Conservation (phyloP, 2,329 filamentous ascomycete species). For the Beauveria medogensis region DNA sequence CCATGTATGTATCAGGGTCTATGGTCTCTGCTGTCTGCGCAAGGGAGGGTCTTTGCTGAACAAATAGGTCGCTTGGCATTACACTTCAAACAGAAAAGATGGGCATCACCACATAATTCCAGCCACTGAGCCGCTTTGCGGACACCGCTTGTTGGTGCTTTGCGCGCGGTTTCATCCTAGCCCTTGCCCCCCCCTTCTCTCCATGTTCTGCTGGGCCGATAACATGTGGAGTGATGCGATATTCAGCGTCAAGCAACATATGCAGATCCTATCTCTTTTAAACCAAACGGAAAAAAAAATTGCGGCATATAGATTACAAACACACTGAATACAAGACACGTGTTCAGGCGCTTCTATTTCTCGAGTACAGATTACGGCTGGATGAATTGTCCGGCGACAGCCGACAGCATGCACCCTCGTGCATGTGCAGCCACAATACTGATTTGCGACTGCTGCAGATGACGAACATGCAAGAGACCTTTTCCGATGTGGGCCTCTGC, state of each 20-base stretch:
- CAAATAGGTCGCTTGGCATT: neutral
- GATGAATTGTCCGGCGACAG: neutral
- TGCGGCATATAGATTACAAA: too few species aligned
- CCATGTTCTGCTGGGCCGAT: neutral
- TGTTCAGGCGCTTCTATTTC: neutral
- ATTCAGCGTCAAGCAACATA: neutral
- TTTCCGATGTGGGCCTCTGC: neutral
- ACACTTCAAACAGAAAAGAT: neutral
- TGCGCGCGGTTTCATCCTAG: neutral
- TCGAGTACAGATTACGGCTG: neutral
- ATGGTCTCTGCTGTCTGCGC: neutral
- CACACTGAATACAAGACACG: neutral
- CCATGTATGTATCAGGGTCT: too few species aligned
- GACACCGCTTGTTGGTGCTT: constrained; percentile 8
- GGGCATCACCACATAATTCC: neutral
- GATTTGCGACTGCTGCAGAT: neutral
- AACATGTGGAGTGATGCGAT: neutral
- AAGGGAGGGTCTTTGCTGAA: too few species aligned
- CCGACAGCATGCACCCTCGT: neutral
- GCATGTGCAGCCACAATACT: neutral
- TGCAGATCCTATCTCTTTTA: neutral
- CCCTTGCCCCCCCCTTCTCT: too few species aligned
- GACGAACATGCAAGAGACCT: neutral
- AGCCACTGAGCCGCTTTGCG: neutral
- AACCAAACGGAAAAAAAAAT: too few species aligned